Conservation (phyloP, 1,284 basidiomycete genomes). For the Paramarasmius palmivorus region DNA sequence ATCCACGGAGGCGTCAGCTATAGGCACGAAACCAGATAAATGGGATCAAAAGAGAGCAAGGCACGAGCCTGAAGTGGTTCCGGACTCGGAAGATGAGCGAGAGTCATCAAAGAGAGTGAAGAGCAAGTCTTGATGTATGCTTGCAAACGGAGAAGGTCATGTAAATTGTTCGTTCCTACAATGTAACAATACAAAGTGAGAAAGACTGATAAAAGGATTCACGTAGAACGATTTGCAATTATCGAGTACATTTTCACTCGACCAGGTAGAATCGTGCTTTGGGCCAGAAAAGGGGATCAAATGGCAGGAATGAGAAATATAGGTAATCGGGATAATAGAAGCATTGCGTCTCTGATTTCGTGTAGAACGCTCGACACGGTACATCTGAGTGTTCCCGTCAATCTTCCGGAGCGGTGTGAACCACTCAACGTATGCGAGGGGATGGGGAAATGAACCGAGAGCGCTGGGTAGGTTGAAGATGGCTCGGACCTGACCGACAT, state of each 20-base stretch:
- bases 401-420: constrained; percentile 15
- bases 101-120: too few relatives aligned
- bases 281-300: constrained; percentile 9
- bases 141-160: too few relatives aligned
- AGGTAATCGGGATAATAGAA: constrained; percentile 9
- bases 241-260: constrained; percentile 2
- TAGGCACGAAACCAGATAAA: too few relatives aligned
- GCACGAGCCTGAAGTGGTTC: too few relatives aligned
- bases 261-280: background rate
- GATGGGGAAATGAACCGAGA: constrained; percentile 1
- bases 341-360: constrained; percentile 3
- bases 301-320: constrained; percentile 13
- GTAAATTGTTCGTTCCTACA: too few relatives aligned
- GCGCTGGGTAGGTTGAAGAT: constrained; percentile 13
- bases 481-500: constrained; percentile 8
- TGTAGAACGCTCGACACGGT: constrained; percentile 8
- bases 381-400: constrained; percentile 11
- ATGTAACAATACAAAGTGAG: background rate
- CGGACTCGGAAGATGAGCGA: too few relatives aligned
- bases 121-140: too few relatives aligned
- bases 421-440: constrained; percentile 16
- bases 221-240: constrained; percentile 1
- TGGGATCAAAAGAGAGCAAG: too few relatives aligned
- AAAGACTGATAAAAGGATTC: background rate
- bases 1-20: too few relatives aligned